Base-by-base conservation (phyloP, 2,329 filamentous ascomycete species). In the Exophiala aquamarina region DNA sequence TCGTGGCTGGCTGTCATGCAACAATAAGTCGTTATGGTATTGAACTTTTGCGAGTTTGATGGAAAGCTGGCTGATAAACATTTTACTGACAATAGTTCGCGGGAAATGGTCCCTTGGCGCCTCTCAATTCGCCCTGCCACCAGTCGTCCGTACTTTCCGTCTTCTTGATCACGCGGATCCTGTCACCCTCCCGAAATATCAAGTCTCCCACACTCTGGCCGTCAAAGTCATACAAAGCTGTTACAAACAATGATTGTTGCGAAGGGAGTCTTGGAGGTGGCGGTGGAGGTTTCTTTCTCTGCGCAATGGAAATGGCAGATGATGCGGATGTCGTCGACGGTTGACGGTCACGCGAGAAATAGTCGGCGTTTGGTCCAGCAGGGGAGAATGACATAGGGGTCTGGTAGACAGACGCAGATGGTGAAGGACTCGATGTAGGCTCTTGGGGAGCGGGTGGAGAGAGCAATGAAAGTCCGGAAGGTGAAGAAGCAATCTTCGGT, bases 81-180 rank as follows among this genome's bases (percentile, higher is more conserved):
- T 26, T 11, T 55, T 41, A 57, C 41, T 55, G 50, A 29, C 85
- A 88, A 68, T 94, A 94, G 66, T 94, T 94, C 5, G 89, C 89
- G 1, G 89, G 89, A 63, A 94, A 94, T 56, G 74, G 83, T 3
- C 89, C 89, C 61, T 75, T 78, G 19, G 73, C 65, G 0, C 88
- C 88, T 32, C 74, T 73, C 11, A 91, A 55, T 66, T 93, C 87
- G 10, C 89, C 89, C 52, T 88, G 80, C 89, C 89, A 94, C 88
- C 89, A 94, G 63, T 93, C 89, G 67, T 93, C 86, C 17, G 82
- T 84, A 52, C 84, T 89, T 5, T 81, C 78, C 2, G 89, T 93
- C 71, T 86, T 89, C 70, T 87, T 87, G 23, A 90, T 62, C 3
- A 94, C 83, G 36, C 76, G 80, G 58, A 94, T 94, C 40, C 78